Conservation (phyloP, 768 basidiomycete genomes). For the Lactarius vividus region DNA sequence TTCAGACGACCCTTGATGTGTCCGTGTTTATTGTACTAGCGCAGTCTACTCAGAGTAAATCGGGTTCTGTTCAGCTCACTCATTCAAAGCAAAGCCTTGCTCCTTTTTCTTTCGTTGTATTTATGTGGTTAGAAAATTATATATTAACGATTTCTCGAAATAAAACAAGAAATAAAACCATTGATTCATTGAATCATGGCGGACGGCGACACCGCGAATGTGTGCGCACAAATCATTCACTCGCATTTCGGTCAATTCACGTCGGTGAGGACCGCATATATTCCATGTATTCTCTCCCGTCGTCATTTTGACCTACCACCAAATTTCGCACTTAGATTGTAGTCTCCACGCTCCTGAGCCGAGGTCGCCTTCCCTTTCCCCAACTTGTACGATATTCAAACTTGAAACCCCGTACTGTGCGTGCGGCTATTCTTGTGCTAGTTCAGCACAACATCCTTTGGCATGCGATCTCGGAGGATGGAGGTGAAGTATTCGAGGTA, state of each 20-base stretch:
- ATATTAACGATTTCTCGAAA: constrained; percentile 12
- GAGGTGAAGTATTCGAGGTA: constrained; percentile 74
- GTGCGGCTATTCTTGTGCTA: constrained; percentile 70
- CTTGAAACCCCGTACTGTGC: constrained; percentile 63
- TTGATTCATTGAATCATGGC: constrained; percentile 45
- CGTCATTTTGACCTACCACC: background rate
- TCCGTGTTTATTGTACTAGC: background rate
- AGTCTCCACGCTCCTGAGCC: constrained; percentile 67
- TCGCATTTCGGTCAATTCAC: constrained; percentile 65
- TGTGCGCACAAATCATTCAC: constrained; percentile 61
- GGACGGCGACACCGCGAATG: constrained; percentile 55
- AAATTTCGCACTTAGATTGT: constrained; percentile 54
- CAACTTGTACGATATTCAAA: constrained; percentile 68
- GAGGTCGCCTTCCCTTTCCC: constrained; percentile 73
- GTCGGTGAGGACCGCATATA: constrained; percentile 47
- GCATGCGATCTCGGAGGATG: constrained; percentile 73
- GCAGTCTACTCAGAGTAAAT: background rate
- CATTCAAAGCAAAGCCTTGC: background rate
- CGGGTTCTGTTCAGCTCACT: background rate
- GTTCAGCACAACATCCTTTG: constrained; percentile 92
- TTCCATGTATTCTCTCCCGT: background rate
- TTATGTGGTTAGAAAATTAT: background rate
- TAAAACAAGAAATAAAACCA: background rate
- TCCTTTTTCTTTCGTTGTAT: background rate
- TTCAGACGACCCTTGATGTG: background rate